phyloP scores from a whole-genome alignment of 2,329 filamentous ascomycete species.

The Ceratocystis variospora region DNA sequence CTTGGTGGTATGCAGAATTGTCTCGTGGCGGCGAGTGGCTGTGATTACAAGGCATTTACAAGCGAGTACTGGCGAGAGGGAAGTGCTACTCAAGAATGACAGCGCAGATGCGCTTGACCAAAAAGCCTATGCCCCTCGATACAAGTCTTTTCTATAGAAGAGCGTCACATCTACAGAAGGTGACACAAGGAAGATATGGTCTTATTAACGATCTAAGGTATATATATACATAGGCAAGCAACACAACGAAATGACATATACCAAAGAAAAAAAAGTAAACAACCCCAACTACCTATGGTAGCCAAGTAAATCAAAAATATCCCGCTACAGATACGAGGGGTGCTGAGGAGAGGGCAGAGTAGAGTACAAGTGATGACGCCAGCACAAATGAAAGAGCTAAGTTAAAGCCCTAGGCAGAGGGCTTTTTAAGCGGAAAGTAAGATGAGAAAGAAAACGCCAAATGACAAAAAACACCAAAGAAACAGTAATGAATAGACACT shows the following conservation, averaged over 20 bases:
- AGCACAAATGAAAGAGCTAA: neutral
- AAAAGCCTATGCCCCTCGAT: neutral
- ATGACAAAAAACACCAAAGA: neutral
- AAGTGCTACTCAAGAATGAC: neutral
- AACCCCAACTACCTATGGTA: neutral
- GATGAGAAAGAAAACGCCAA: neutral
- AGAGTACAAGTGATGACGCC: neutral
- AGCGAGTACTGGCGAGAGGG: neutral
- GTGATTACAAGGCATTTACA: neutral
- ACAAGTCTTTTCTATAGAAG: slow-evolving; percentile 2
- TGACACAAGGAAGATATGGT: neutral
- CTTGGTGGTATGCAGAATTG: neutral
- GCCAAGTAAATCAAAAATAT: neutral
- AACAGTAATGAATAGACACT: neutral
- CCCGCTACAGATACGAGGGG: no score
- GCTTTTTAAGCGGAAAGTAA: neutral
- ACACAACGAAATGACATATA: neutral
- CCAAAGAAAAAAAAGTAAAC: neutral
- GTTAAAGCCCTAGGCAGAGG: neutral
- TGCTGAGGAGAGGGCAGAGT: neutral
- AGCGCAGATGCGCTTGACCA: neutral
- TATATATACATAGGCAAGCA: neutral
- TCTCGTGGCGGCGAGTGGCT: neutral
- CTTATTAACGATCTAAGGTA: neutral
- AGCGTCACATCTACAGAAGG: neutral